A percentile compares a stretch with the other conserved stretches of the same genome.
Evolutionary conservation across 768 basidiomycete species (phyloP).

Genomic region (Lactarius vividus): DNA sequence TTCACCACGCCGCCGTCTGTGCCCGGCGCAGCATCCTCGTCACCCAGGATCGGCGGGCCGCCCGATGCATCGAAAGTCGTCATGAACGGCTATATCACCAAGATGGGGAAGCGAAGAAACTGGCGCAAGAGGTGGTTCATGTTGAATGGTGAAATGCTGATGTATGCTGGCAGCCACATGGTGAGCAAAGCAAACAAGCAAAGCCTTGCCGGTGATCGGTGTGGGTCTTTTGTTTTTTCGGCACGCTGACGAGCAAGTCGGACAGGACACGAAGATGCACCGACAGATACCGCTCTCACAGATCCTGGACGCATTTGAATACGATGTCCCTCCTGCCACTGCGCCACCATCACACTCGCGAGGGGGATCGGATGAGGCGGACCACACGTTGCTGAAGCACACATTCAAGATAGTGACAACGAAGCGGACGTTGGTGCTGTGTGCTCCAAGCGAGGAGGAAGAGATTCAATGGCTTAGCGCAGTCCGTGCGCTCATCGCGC

Average conservation of each 20-base stretch:
- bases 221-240: conserved; percentile 5
- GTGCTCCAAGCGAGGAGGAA: conserved; percentile 95
- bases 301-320: conserved; percentile 91
- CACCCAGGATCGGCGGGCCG: conserved; percentile 37
- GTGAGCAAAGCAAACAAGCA: conserved; percentile 44
- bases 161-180: conserved; percentile 95
- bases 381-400: conserved; percentile 39
- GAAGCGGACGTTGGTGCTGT: conserved; percentile 82
- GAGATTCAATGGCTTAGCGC: conserved; percentile 99
- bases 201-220: conserved; percentile 6
- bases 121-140: conserved; percentile 99
- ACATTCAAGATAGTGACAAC: conserved; percentile 98
- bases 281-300: conserved; percentile 80
- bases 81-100: conserved; percentile 90
- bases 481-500: conserved; percentile 84
- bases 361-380: conserved; percentile 46
- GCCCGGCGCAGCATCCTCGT: conserved; percentile 40
- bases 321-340: conserved; percentile 55
- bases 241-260: conserved; percentile 6
- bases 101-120: conserved; percentile 89
- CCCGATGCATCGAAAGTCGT: conserved; percentile 77
- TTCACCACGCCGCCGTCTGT: conserved; percentile 33
- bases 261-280: conserved; percentile 85
- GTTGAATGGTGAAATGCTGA: conserved; percentile 80
- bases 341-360: conserved; percentile 36